Conservation (phyloP, 1,139 yeast species). For the Saccharomyces pastorianus region DNA sequence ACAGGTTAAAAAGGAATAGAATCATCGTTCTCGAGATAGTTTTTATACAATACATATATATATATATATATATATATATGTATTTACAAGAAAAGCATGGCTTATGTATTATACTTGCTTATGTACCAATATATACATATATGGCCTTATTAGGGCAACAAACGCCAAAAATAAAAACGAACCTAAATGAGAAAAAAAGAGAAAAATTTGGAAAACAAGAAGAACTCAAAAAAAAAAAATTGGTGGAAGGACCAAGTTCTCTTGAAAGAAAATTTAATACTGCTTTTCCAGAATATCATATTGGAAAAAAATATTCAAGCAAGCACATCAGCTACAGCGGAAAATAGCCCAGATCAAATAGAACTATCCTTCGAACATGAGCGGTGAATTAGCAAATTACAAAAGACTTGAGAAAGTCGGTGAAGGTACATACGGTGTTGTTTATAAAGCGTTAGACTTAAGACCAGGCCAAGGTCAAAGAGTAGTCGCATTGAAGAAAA, state of each 20-base stretch:
- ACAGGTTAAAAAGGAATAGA: constrained; percentile 24
- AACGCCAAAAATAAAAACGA: not conserved
- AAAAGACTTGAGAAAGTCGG: constrained; percentile 95
- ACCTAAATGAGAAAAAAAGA: not conserved
- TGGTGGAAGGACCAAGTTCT: not conserved
- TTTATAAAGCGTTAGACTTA: constrained; percentile 87
- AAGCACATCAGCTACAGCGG: not conserved
- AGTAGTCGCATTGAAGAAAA: constrained; percentile 89
- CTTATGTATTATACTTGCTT: not conserved
- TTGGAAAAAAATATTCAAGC: not conserved
- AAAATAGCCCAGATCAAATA: not conserved
- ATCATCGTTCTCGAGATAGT: not conserved
- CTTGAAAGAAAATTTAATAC: not conserved
- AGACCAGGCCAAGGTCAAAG: constrained; percentile 65
- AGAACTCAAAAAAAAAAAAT: not conserved
- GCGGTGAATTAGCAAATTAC: constrained; percentile 85
- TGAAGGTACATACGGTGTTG: constrained; percentile 98
- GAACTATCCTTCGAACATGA: constrained; percentile 23
- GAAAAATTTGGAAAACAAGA: constrained; percentile 1
- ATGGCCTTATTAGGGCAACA: not conserved
- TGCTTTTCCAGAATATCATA: not conserved
- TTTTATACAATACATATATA: not conserved
- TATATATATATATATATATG: not conserved
- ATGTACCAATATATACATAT: not conserved
- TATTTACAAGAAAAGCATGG: not conserved